phyloP scores from a whole-genome alignment of 352 stramenopile species.

The Pythium folliculosum region DNA sequence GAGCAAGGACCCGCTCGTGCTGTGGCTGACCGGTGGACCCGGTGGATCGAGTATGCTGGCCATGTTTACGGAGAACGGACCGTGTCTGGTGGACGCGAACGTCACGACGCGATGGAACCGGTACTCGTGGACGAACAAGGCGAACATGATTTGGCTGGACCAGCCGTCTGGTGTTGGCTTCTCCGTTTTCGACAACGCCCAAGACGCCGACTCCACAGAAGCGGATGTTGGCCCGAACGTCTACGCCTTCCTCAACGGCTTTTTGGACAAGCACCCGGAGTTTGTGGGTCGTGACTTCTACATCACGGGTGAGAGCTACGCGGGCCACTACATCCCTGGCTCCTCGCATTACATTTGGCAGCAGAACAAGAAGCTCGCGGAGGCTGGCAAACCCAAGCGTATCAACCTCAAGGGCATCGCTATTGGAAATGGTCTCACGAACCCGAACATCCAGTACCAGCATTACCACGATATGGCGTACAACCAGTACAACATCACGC shows the following conservation, averaged over 20 bases:
- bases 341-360: constrained; percentile 46
- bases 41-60: constrained; percentile 38
- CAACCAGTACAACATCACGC: constrained; percentile 65
- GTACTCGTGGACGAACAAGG: constrained; percentile 47
- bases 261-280: constrained; percentile 47
- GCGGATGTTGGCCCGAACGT: constrained; percentile 46
- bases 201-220: constrained; percentile 43
- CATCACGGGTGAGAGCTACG: constrained; percentile 62
- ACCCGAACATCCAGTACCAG: constrained; percentile 35
- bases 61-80: constrained; percentile 52
- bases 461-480: constrained; percentile 49
- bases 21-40: constrained; percentile 60
- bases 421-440: constrained; percentile 75
- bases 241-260: constrained; percentile 56
- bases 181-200: constrained; percentile 28
- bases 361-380: constrained; percentile 27
- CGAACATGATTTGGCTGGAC: constrained; percentile 59
- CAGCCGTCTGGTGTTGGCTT: constrained; percentile 44
- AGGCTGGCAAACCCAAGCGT: constrained; percentile 31
- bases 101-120: constrained; percentile 36
- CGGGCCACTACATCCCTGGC: constrained; percentile 52
- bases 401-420: constrained; percentile 65
- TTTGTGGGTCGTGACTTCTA: constrained; percentile 46
- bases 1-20: constrained; percentile 45
- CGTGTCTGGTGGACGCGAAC: constrained; percentile 39